phyloP scores from a whole-genome alignment of 2,329 filamentous ascomycete genomes.

The Aureobasidium sp. region DNA sequence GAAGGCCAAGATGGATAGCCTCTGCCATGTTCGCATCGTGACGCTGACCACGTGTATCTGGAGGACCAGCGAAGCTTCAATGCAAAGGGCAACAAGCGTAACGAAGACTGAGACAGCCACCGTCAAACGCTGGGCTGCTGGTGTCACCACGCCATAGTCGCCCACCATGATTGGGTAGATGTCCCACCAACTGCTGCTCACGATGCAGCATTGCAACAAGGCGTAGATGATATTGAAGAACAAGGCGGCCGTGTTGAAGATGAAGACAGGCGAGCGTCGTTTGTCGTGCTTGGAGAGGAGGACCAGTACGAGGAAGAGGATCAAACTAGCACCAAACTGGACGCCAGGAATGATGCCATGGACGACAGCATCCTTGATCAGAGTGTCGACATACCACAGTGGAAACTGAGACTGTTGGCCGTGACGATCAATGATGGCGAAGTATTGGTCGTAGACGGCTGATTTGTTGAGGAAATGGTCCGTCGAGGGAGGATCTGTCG shows the following conservation, averaged over 20 bases:
- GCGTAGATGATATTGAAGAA: constrained; percentile 66
- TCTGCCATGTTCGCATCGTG: constrained; percentile 48
- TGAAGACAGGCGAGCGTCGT: constrained; percentile 68
- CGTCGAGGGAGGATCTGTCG: not conserved
- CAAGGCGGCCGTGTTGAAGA: constrained; percentile 71
- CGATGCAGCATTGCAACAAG: constrained; percentile 64
- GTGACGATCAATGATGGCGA: constrained; percentile 49
- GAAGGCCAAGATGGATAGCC: constrained; percentile 49
- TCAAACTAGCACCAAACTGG: constrained; percentile 74
- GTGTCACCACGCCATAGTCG: constrained; percentile 30
- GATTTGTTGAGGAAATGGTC: not conserved
- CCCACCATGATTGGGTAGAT: constrained; percentile 66
- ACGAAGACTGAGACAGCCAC: constrained; percentile 56
- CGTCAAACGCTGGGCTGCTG: constrained; percentile 34
- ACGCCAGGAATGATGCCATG: constrained; percentile 61
- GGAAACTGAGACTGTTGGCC: constrained; percentile 51
- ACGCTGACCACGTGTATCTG: constrained; percentile 71
- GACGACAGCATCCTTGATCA: constrained; percentile 57
- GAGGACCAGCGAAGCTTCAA: constrained; percentile 67
- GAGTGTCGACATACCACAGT: constrained; percentile 52
- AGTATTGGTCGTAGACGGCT: constrained; percentile 36
- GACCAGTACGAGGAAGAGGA: constrained; percentile 72
- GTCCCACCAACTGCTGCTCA: constrained; percentile 65
- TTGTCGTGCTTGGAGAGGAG: constrained; percentile 73
- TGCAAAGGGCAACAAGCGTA: constrained; percentile 58